phyloP scores from a whole-genome alignment of 306 rosid species.

The Adenanthera pavonina region DNA sequence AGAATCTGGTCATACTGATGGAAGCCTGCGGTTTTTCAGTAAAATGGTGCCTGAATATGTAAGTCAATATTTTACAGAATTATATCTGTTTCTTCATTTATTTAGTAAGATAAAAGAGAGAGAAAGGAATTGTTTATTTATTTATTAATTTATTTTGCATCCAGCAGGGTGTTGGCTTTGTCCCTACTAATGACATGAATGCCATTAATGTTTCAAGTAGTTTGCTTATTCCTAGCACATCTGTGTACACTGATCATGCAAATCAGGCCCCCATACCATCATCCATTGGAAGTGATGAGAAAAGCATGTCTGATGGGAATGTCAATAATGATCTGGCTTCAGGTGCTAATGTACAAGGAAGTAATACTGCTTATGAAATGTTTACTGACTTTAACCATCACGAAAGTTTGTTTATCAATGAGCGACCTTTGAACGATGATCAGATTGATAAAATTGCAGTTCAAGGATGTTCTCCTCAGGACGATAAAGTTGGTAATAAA shows the following conservation, averaged over 20 bases:
- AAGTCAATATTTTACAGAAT: constrained; percentile 47
- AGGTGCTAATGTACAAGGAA: constrained; percentile 36
- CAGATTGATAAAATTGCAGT: constrained; percentile 41
- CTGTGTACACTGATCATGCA: constrained; percentile 40
- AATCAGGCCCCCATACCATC: constrained; percentile 41
- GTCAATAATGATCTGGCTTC: constrained; percentile 42
- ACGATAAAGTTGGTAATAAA: constrained; percentile 36
- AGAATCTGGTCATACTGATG: constrained; percentile 48
- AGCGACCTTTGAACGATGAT: constrained; percentile 41
- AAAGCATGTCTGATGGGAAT: constrained; percentile 31
- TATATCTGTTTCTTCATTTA: constrained; percentile 6
- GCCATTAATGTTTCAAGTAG: constrained; percentile 46
- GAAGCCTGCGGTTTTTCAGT: constrained; percentile 44
- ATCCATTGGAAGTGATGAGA: constrained; percentile 43
- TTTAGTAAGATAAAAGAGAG: constrained; percentile 6
- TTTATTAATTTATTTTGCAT: constrained; percentile 31
- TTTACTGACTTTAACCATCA: constrained; percentile 33
- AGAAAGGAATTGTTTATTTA: constrained; percentile 9
- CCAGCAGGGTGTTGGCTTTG: constrained; percentile 47
- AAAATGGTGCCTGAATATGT: constrained; percentile 54
- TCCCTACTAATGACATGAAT: constrained; percentile 44
- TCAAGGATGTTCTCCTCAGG: constrained; percentile 40
- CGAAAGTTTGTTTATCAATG: constrained; percentile 28
- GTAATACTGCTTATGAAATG: constrained; percentile 30
- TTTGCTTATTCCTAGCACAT: constrained; percentile 33